phyloP scores from a whole-genome alignment of 192 early-diverging fungal genomes.

The Gonapodya prolifera region DNA sequence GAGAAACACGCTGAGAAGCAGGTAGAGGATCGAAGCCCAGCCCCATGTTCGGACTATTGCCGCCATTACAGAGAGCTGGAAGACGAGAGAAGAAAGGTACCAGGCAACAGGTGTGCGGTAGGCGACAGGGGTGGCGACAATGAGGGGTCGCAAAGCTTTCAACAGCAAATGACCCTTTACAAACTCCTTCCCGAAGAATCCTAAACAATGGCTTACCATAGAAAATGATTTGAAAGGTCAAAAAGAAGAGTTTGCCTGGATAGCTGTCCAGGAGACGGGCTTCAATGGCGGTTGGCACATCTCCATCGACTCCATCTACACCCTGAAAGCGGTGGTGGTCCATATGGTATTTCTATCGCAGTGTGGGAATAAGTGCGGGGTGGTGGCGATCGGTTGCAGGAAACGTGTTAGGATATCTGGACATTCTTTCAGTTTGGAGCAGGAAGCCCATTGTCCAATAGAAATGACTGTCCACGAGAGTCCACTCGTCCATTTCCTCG shows the following conservation, averaged over 20 bases:
- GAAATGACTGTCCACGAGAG: too few relatives aligned
- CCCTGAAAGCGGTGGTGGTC: constrained; percentile 98
- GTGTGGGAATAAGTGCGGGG: not conserved
- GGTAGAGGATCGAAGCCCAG: constrained; percentile 33
- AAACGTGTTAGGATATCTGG: not conserved
- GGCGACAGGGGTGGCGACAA: constrained; percentile 15
- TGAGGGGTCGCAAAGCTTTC: constrained; percentile 23
- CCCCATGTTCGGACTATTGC: constrained; percentile 25
- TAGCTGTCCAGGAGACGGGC: constrained; percentile 39
- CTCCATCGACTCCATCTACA: constrained; percentile 83
- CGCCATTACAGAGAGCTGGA: constrained; percentile 20
- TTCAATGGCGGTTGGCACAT: constrained; percentile 83
- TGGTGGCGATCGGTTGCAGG: not conserved
- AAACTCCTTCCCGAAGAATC: not conserved
- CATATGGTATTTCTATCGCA: constrained; percentile 56
- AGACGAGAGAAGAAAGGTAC: constrained; percentile 26
- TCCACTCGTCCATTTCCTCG: too few relatives aligned
- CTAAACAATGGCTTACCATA: constrained; percentile 15
- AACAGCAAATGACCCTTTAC: not conserved
- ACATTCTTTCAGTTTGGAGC: too few relatives aligned
- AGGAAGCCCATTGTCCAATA: too few relatives aligned
- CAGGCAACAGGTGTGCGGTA: constrained; percentile 19
- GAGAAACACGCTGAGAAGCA: constrained; percentile 57
- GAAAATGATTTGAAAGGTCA: constrained; percentile 27
- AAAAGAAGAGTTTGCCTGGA: constrained; percentile 26